Base-by-base conservation (phyloP, 495 filamentous ascomycete species). In the Penicillium diatomitis region DNA sequence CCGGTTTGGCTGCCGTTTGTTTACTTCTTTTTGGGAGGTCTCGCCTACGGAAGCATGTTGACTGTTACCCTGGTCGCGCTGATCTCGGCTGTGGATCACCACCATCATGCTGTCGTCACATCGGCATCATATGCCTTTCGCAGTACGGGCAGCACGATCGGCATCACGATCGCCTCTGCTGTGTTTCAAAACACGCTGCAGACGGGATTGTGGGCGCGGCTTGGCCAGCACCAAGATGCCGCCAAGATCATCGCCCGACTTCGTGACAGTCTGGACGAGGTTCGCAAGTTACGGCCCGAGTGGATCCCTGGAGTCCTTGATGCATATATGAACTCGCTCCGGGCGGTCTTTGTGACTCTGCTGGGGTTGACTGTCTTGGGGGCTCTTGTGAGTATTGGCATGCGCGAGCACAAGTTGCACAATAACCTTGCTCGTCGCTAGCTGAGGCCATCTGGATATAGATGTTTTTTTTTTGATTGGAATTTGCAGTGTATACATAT, bases 81-180 rank as follows among this genome's bases (percentile, higher is more conserved):
- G 41, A 86, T 96, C 32, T 79, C 85, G 4, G 82, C 88, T 0
- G 88, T 95, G 30, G 83, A 86, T 41, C 87, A 90, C 61, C 70
- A 83, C 5, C 74, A 91, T 48, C 90, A 95, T 58, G 90, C 90
- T 5, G 84, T 92, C 34, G 79, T 89, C 49, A 95, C 90, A 3
- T 88, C 86, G 0, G 84, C 86, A 3, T 88, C 82, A 0, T 95
- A 88, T 54, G 84, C 85, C 3, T 90, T 89, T 64, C 81, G 87
- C 32, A 84, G 83, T 9, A 88, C 89, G 0, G 90, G 90, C 6
- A 81, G 81, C 31, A 90, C 87, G 0, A 81, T 96, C 37, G 90
- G 90, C 20, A 79, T 95, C 51, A 87, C 88, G 0, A 66, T 91
- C 43, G 84, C 85, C 4, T 82, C 80, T 1, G 75, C 85, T 1